phyloP scores from a whole-genome alignment of 306 rosid genomes.

The Rosa rugosa region DNA sequence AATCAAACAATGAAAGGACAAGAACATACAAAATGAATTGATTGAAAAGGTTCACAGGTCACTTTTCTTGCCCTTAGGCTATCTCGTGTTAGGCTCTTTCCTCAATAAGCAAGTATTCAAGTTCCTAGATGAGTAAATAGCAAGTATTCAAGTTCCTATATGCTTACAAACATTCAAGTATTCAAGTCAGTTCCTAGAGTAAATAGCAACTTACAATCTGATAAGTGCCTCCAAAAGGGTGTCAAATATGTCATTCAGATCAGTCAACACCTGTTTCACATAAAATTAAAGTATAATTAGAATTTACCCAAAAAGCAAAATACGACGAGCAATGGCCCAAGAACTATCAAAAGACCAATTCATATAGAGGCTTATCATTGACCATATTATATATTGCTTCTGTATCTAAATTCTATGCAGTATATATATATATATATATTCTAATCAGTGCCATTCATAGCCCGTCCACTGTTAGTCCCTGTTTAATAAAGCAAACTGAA shows the following conservation, averaged over 20 bases:
- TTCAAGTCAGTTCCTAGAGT: too few species aligned
- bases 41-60: not conserved
- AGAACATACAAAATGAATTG: not conserved
- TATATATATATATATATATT: too few species aligned
- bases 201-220: too few species aligned
- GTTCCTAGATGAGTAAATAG: constrained; percentile 28
- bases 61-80: constrained; percentile 3
- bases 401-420: too few species aligned
- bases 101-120: constrained; percentile 48
- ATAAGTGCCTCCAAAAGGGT: constrained; percentile 74
- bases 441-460: too few species aligned
- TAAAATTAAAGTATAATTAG: not conserved
- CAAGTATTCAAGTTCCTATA: too few species aligned
- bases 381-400: not conserved
- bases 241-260: constrained; percentile 69
- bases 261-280: constrained; percentile 70
- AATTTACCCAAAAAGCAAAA: not conserved
- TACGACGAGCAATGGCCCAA: not conserved
- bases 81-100: constrained; percentile 35
- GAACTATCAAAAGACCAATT: not conserved
- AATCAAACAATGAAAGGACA: constrained; percentile 15
- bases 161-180: too few species aligned
- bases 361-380: not conserved
- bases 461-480: too few species aligned
- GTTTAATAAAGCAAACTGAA: too few species aligned